Percentiles rank a stretch among this genome's conserved stretches.
These are phyloP conservation scores for Pelagomonas calceolata DNA, from an alignment of 108 stramenopile species.

Conservation along the genomic window DNA sequence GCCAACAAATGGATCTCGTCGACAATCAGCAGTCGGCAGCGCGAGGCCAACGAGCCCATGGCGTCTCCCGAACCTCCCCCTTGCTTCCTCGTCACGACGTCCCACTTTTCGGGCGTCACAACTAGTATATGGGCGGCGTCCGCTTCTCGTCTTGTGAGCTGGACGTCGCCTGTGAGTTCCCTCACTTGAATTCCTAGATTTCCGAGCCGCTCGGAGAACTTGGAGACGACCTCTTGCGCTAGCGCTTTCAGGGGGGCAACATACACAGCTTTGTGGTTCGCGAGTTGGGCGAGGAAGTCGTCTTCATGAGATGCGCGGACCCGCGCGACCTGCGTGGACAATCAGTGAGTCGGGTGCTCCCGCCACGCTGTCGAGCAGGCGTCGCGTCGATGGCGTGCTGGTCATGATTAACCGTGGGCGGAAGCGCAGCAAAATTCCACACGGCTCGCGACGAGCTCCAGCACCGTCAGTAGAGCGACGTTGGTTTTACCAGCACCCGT, in stretches of 20 bases:
- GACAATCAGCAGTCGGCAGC: constrained; percentile 90
- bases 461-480: constrained; percentile 82
- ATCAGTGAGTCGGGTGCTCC: constrained; percentile 7
- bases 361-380: constrained; percentile 3
- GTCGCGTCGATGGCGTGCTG: too few species aligned
- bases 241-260: constrained; percentile 99
- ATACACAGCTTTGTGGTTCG: constrained; percentile 65
- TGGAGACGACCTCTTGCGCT: constrained; percentile 97
- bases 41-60: constrained; percentile 61
- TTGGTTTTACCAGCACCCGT: constrained; percentile 96
- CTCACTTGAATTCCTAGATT: constrained; percentile 65
- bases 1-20: constrained; percentile 95
- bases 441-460: constrained; percentile 52
- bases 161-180: constrained; percentile 98
- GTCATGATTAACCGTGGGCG: too few species aligned
- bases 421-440: constrained; percentile 25
- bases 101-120: constrained; percentile 90
- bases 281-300: not conserved
- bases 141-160: constrained; percentile 80
- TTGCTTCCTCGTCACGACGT: constrained; percentile 50
- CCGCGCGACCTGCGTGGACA: constrained; percentile 46
- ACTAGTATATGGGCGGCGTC: constrained; percentile 81
- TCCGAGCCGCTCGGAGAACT: constrained; percentile 73
- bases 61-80: constrained; percentile 15
- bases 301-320: constrained; percentile 1